phyloP scores from a whole-genome alignment of 345 rosid species.

The Microthlaspi erraticum region DNA sequence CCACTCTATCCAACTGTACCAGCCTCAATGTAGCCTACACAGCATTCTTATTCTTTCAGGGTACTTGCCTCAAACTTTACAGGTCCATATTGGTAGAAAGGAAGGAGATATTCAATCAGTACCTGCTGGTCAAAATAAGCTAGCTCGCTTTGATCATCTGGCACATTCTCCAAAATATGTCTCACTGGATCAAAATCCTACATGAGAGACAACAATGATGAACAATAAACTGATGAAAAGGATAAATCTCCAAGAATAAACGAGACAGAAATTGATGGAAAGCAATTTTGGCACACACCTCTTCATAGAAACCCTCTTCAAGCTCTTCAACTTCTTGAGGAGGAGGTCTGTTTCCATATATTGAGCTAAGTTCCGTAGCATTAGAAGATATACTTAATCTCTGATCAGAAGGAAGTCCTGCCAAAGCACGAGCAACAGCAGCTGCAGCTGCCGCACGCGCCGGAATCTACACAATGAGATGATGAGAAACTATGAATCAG shows the following conservation, averaged over 20 bases:
- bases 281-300: slow-evolving; percentile 62
- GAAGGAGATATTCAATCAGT: not conserved
- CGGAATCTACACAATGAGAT: slow-evolving; percentile 71
- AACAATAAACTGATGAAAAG: too few species aligned
- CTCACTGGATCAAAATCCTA: slow-evolving; percentile 93
- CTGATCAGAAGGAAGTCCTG: slow-evolving; percentile 84
- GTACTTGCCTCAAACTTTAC: not conserved
- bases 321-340: slow-evolving; percentile 63
- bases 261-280: not conserved
- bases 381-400: slow-evolving; percentile 74
- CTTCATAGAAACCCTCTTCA: slow-evolving; percentile 84
- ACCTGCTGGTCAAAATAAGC: slow-evolving; percentile 92
- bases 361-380: slow-evolving; percentile 71
- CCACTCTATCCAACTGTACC: slow-evolving; percentile 83
- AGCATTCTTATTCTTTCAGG: not conserved
- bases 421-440: slow-evolving; percentile 91
- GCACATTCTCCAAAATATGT: slow-evolving; percentile 79
- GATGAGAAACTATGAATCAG: not conserved
- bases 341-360: slow-evolving; percentile 75
- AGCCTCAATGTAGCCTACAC: slow-evolving; percentile 86
- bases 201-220: slow-evolving; percentile 30
- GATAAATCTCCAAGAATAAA: too few species aligned
- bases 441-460: slow-evolving; percentile 98
- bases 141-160: slow-evolving; percentile 69
- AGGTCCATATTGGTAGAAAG: not conserved